Evolutionary conservation across 441 rosid species (phyloP).

Genomic region (Melianthus villosus): DNA sequence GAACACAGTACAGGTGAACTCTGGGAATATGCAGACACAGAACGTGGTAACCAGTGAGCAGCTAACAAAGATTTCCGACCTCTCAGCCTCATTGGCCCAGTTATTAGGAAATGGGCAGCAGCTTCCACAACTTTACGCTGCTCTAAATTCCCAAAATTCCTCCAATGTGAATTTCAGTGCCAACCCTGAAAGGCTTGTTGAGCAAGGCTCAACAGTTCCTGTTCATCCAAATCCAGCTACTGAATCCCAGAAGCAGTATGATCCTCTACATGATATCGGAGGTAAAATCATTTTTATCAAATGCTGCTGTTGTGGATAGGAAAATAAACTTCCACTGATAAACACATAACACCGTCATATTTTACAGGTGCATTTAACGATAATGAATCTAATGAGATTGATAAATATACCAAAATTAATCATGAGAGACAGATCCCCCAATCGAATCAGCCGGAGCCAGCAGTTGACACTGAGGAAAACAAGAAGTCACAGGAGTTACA

Average conservation of each 20-base stretch:
- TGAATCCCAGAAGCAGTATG: constrained; percentile 28
- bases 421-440: constrained; percentile 13
- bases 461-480: constrained; percentile 19
- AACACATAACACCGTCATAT: constrained; percentile 18
- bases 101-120: constrained; percentile 61
- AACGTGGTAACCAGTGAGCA: constrained; percentile 38
- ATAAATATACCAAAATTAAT: constrained; percentile 12
- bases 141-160: constrained; percentile 30
- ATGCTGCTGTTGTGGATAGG: constrained; percentile 9
- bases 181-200: constrained; percentile 19
- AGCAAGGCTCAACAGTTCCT: constrained; percentile 17
- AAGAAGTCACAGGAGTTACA: constrained; percentile 17
- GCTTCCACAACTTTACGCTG: constrained; percentile 44
- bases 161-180: constrained; percentile 19
- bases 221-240: constrained; percentile 18
- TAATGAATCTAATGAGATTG: constrained; percentile 10
- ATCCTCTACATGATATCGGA: constrained; percentile 30
- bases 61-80: constrained; percentile 38
- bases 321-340: constrained; percentile 14
- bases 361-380: constrained; percentile 14
- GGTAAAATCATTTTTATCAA: constrained; percentile 8
- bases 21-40: constrained; percentile 21
- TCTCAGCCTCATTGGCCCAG: constrained; percentile 71
- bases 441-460: constrained; percentile 18
- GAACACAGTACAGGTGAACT: constrained; percentile 16